Percentiles rank a stretch among this genome's conserved stretches.
Conservation (phyloP, 441 rosid genomes). For the Euphorbia schlechtendalii region DNA sequence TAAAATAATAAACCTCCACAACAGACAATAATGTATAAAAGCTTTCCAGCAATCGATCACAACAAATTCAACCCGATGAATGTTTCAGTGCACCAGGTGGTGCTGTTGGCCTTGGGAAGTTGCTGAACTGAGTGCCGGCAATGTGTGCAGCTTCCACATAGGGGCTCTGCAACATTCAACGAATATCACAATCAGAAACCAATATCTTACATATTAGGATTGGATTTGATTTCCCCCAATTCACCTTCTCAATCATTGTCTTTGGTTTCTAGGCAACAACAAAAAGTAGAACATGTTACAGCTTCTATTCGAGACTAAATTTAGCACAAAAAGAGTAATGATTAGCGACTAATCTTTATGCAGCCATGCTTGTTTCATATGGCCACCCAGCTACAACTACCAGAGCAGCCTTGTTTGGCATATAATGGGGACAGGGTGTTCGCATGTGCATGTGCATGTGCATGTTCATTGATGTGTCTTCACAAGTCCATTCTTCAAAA, state of each 20-base stretch:
- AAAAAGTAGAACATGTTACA: neutral
- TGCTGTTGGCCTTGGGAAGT: conserved; percentile 66
- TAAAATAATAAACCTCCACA: conserved; percentile 8
- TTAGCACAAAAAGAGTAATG: neutral
- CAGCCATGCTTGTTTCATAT: too few relatives aligned
- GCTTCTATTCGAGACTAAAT: neutral
- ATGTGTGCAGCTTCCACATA: conserved; percentile 69
- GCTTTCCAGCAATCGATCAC: conserved; percentile 5
- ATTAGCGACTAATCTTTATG: too few relatives aligned
- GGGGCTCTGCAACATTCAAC: conserved; percentile 51
- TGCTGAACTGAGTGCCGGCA: conserved; percentile 32
- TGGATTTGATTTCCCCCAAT: too few relatives aligned
- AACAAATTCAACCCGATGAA: conserved; percentile 16
- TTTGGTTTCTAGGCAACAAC: too few relatives aligned
- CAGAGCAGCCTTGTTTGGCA: neutral
- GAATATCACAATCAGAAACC: conserved; percentile 1
- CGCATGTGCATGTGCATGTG: neutral
- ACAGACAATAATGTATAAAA: conserved; percentile 10
- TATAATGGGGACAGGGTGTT: neutral
- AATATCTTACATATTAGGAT: too few relatives aligned
- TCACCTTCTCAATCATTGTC: too few relatives aligned
- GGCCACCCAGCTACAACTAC: neutral
- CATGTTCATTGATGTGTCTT: neutral
- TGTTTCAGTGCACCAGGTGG: conserved; percentile 74
- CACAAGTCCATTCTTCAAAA: neutral